Evolutionary conservation across 257 asterid species (phyloP).

Genomic region (Lavandula angustifolia): DNA sequence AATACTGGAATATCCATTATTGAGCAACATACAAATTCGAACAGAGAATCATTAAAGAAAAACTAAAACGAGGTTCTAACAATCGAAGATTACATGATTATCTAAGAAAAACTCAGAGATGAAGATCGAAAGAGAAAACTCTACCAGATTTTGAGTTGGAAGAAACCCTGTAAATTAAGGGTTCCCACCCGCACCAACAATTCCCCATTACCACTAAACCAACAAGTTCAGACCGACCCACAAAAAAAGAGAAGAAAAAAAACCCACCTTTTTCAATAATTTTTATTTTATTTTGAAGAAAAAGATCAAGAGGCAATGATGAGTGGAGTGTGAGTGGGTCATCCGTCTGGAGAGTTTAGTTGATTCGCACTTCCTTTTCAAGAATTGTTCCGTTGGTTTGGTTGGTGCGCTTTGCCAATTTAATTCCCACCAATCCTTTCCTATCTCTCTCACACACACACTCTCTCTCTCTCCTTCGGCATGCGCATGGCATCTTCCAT

Average conservation of each 20-base stretch:
- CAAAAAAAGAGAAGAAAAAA: too few species aligned
- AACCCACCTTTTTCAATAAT: conserved; percentile 35
- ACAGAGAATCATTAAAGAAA: too few species aligned
- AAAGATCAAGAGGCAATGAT: conserved; percentile 32
- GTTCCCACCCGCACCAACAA: conserved; percentile 58
- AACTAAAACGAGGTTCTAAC: too few species aligned
- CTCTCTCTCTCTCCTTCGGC: conserved; percentile 1
- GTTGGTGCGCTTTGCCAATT: conserved; percentile 45
- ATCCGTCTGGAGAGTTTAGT: conserved; percentile 16
- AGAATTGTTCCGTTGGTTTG: conserved; percentile 11
- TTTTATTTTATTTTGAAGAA: not conserved
- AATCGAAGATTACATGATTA: conserved; percentile 4
- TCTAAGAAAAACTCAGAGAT: conserved; percentile 8
- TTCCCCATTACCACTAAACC: conserved; percentile 57
- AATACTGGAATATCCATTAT: conserved; percentile 18
- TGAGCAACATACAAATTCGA: too few species aligned
- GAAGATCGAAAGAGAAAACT: conserved; percentile 4
- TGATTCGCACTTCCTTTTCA: conserved; percentile 30
- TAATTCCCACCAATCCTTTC: conserved; percentile 42
- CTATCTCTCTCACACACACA: not conserved
- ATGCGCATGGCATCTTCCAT: conserved; percentile 29
- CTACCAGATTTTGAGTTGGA: conserved; percentile 75
- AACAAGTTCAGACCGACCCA: conserved; percentile 17
- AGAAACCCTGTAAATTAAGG: conserved; percentile 54
- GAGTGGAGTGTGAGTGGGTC: conserved; percentile 24